Evolutionary conservation across 805 yeast species (phyloP), one percentile per base, ranked within the genome.

Genomic region (Candida boidinii): DNA sequence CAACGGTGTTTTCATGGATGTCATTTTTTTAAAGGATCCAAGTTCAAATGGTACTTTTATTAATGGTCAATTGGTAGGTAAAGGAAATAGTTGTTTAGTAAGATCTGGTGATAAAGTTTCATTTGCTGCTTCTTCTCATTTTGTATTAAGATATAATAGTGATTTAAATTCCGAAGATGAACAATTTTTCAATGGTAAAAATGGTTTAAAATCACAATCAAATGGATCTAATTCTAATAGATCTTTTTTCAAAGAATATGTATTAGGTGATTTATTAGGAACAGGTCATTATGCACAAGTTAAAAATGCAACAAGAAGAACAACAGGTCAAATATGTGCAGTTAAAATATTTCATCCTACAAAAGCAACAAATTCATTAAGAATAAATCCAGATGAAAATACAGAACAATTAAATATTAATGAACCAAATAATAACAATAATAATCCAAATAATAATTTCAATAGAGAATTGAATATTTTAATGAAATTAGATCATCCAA

Each of bases 211-310:
- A 41, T 28, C 23, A 34, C 34, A 17, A 31, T 18, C 33, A 23
- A 22, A 21, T 21, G 11, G 32, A 8, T 30, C 30, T 44, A 34
- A 39, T 34, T 27, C 38, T 29, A 39, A 52, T n/a, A 42, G 39
- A 18, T 64, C 79, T 2, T 73, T 81, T 34, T 73, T 68, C 39
- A 82, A 78, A 45, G 68, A 69, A 36, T 73, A 71, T 43, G 60
- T 69, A 6, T 38, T 73, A 14, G 84, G 83, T 1, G 64, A 62
- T 35, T 73, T 76, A 41, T 54, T 82, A 16, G 92, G 92, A 0
- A 58, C 79, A 4, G 92, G 92, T 1, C 90, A 82, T 54, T 82
- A 82, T 46, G 90, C 92, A 0, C 74, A 75, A n/a, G 92, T 82
- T 3, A 78, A 75, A 48, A 83, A 79, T 42, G 85, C 85, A 3